Percentiles rank a stretch among this genome's conserved stretches.
These are phyloP conservation scores for Cordyceps cicadae DNA, from an alignment of 2,329 filamentous ascomycete species.

Conservation along the genomic window DNA sequence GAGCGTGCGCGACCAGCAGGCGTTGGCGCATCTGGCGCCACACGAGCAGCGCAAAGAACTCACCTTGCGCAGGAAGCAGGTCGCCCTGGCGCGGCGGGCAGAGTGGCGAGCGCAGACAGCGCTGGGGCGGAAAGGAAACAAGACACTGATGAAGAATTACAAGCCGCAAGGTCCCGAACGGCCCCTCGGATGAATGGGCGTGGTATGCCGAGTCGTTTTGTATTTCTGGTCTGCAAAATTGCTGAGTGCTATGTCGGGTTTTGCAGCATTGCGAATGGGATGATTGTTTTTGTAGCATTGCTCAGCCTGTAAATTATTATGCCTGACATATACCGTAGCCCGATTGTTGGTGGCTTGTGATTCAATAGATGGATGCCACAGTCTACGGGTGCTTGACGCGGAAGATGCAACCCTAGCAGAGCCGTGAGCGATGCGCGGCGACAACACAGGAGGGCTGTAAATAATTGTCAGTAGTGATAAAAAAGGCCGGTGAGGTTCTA, in stretches of 20 bases:
- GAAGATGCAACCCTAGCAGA: background rate
- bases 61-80: background rate
- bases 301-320: background rate
- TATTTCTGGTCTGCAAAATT: background rate
- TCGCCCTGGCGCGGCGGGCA: background rate
- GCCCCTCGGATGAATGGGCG: background rate
- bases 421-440: background rate
- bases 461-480: background rate
- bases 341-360: background rate
- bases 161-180: background rate
- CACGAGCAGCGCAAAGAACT: slow-evolving; percentile 7
- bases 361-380: background rate
- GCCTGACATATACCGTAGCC: background rate
- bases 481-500: background rate
- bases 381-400: background rate
- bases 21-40: slow-evolving; percentile 7
- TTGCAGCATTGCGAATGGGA: background rate
- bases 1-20: slow-evolving; percentile 6
- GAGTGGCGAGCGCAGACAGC: background rate
- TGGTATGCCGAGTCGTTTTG: background rate
- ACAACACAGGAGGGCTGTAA: background rate
- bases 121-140: slow-evolving; percentile 9
- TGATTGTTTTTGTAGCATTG: background rate
- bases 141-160: slow-evolving; percentile 6
- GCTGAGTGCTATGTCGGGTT: background rate